These are phyloP conservation scores for Ustilago curta DNA, from an alignment of 1,284 basidiomycete species.

Conservation along the genomic window DNA sequence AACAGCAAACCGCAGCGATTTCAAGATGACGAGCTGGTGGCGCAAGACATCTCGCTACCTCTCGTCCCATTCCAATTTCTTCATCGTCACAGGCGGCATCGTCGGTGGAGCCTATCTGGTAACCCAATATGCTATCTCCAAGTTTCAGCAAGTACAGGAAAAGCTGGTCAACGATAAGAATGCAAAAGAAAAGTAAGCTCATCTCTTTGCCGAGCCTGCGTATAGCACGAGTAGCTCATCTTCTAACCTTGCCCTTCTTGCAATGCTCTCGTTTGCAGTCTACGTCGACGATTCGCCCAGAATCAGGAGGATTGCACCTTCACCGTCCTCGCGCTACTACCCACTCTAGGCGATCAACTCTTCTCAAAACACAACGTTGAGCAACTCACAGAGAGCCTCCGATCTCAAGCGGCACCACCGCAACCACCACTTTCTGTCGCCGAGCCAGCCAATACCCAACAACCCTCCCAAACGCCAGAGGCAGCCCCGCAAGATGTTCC, in stretches of 20 bases:
- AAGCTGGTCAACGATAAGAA: conserved; percentile 76
- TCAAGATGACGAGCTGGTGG: conserved; percentile 50
- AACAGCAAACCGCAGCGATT: neutral
- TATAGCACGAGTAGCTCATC: conserved; percentile 24
- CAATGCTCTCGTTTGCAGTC: conserved; percentile 71
- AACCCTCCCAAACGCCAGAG: conserved; percentile 2
- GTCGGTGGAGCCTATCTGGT: conserved; percentile 78
- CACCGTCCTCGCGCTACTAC: conserved; percentile 82
- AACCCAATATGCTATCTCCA: conserved; percentile 76
- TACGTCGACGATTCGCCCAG: conserved; percentile 81
- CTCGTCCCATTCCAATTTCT: conserved; percentile 52
- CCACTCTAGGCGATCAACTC: conserved; percentile 80
- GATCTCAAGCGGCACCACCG: conserved; percentile 29
- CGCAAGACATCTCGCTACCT: conserved; percentile 44
- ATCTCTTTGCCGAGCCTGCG: no score
- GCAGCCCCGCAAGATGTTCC: neutral
- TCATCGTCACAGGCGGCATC: conserved; percentile 71
- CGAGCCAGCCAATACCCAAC: conserved; percentile 10
- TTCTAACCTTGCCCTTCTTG: conserved; percentile 2
- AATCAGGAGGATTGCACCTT: conserved; percentile 85
- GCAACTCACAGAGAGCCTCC: conserved; percentile 79
- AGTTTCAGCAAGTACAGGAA: conserved; percentile 79
- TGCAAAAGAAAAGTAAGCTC: conserved; percentile 80
- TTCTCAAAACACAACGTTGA: conserved; percentile 85
- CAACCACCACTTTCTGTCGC: conserved; percentile 10